Base-by-base conservation (phyloP, 1,284 basidiomycete genomes). In the Microbotryum lychnidis-dioicae region DNA sequence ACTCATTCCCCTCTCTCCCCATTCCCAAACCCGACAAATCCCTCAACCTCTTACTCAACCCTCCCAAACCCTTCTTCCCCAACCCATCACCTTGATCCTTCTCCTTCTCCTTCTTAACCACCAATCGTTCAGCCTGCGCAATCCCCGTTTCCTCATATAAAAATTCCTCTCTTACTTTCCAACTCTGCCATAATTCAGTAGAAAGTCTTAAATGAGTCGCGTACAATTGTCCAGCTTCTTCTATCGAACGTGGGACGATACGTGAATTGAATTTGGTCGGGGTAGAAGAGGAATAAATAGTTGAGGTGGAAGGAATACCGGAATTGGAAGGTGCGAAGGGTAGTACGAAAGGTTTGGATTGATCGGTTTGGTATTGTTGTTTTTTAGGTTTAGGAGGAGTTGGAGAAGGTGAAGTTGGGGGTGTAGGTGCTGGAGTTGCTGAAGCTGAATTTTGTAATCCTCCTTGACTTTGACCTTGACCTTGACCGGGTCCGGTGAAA, bases 281-380 rank as follows among this genome's bases (percentile, higher is more conserved):
- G n/a, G 70, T 37, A 2, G 37, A 79, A 80, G 53, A 37, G 23
- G 23, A 23, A 23, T 12, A 42, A 9, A 9, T 42, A 14, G 37
- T 42, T 16, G 37, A 42, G 12, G 37, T 16, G 14, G 37, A 42
- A 71, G 74, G 50, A 18, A 57, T 52, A 33, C 64, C 76, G 58
- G 65, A 63, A 60, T 74, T 74, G 12, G 76, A 69, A 3, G 69
- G 74, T 16, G 91, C 89, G 74, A 96, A 98, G 0, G 96, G 96
- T 73, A 99, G 92, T 60, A 98, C 79, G 74, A 98, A 99, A 1
- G 96, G 96, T 9, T 90, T 82, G 42, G 79, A 85, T 73, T 96
- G 96, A 74, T 99, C 96, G 0, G 96, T 99, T 75, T 98, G 96
- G 76, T 92, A 99, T 73, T 97, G 93, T 73, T 94, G 91, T 75